These are phyloP conservation scores for Coemansia sp. DNA, from an alignment of 192 early-diverging fungal genomes.

Conservation along the genomic window DNA sequence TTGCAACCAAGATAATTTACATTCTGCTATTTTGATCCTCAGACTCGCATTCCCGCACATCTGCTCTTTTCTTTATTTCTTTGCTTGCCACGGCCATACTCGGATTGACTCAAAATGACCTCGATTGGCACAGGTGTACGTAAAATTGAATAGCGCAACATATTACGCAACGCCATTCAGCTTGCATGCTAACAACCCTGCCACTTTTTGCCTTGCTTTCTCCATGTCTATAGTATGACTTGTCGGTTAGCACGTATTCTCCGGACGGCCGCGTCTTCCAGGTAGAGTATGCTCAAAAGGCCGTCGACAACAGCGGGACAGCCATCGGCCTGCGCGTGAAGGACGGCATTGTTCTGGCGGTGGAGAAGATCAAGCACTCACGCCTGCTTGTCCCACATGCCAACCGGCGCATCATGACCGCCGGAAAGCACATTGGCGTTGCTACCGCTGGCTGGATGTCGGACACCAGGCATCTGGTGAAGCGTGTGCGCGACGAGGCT, in stretches of 20 bases:
- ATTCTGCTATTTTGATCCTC: no score
- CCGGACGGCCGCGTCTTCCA: slow-evolving; percentile 99
- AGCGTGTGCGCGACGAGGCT: slow-evolving; percentile 90
- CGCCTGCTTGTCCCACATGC: slow-evolving; percentile 92
- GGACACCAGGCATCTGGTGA: slow-evolving; percentile 88
- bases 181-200: slow-evolving; percentile 8
- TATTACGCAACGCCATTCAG: not conserved
- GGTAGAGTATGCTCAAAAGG: slow-evolving; percentile 98
- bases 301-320: slow-evolving; percentile 98
- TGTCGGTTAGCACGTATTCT: slow-evolving; percentile 98
- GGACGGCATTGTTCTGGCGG: slow-evolving; percentile 96
- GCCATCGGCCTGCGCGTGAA: slow-evolving; percentile 92
- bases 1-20: no score
- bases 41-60: slow-evolving; percentile 4
- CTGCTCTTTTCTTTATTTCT: slow-evolving; percentile 7
- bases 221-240: slow-evolving; percentile 77
- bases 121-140: slow-evolving; percentile 93
- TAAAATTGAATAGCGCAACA: slow-evolving; percentile 5
- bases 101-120: slow-evolving; percentile 62
- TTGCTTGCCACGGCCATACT: slow-evolving; percentile 1
- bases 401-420: slow-evolving; percentile 92
- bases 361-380: slow-evolving; percentile 94
- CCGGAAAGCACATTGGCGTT: slow-evolving; percentile 91
- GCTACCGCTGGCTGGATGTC: slow-evolving; percentile 93
- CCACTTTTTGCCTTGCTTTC: slow-evolving; percentile 8